These are phyloP conservation scores for Trichophyton benhamiae DNA, from an alignment of 2,329 filamentous ascomycete species.

Conservation along the genomic window DNA sequence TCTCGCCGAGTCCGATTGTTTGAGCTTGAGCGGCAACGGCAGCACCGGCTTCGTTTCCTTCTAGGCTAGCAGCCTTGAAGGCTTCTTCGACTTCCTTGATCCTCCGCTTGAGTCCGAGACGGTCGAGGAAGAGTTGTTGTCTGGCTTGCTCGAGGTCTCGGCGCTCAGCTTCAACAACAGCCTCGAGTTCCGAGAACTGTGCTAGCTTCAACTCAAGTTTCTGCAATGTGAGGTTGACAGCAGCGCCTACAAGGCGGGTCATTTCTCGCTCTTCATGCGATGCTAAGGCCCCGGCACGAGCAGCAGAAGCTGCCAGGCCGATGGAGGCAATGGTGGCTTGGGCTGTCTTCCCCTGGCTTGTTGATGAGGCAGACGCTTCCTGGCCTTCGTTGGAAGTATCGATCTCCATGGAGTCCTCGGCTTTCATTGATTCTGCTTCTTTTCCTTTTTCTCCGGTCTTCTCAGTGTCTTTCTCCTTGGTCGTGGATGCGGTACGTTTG, in stretches of 20 bases:
- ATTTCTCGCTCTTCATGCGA: slow-evolving; percentile 96
- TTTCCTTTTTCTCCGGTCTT: slow-evolving; percentile 37
- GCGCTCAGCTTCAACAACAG: slow-evolving; percentile 79
- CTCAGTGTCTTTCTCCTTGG: slow-evolving; percentile 32
- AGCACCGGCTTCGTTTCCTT: slow-evolving; percentile 32
- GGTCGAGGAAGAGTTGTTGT: slow-evolving; percentile 86
- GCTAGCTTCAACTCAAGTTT: slow-evolving; percentile 93
- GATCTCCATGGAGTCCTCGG: slow-evolving; percentile 49
- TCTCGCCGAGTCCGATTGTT: slow-evolving; percentile 24
- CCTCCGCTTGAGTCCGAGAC: slow-evolving; percentile 76
- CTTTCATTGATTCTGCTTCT: slow-evolving; percentile 37
- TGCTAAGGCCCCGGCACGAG: slow-evolving; percentile 72
- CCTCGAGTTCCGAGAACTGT: slow-evolving; percentile 94
- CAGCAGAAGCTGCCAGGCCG: slow-evolving; percentile 73
- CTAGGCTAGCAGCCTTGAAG: slow-evolving; percentile 38
- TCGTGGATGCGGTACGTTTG: slow-evolving; percentile 45
- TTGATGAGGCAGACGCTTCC: slow-evolving; percentile 32
- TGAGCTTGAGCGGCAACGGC: slow-evolving; percentile 25
- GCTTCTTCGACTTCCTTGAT: slow-evolving; percentile 71
- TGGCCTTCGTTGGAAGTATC: slow-evolving; percentile 29
- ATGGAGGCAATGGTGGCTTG: slow-evolving; percentile 42
- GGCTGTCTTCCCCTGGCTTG: slow-evolving; percentile 33
- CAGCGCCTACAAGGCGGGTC: slow-evolving; percentile 80
- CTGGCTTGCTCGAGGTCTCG: slow-evolving; percentile 83
- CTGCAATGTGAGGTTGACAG: slow-evolving; percentile 84